Conservation (phyloP, 2,329 filamentous ascomycete genomes). For the Ascochyta viciae-villosae region DNA sequence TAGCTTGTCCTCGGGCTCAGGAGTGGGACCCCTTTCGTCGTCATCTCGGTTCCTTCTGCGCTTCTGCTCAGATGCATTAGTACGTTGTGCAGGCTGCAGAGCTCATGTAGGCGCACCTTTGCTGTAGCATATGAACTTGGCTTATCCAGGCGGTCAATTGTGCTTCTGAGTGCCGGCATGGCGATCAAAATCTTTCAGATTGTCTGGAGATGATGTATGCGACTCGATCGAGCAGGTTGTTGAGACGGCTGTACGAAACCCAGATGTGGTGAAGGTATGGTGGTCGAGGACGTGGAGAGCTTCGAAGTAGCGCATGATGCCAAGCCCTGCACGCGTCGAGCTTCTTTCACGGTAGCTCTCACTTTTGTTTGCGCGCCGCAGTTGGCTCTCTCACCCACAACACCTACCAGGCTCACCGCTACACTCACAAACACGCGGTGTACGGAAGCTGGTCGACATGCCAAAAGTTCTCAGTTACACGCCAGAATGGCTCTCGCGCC, state of each 20-base stretch:
- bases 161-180: constrained; percentile 65
- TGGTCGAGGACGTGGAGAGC: constrained; percentile 14
- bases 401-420: constrained; percentile 1
- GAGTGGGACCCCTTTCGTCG: constrained; percentile 59
- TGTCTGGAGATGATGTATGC: neutral
- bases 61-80: constrained; percentile 59
- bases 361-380: constrained; percentile 14
- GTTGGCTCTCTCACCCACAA: constrained; percentile 3
- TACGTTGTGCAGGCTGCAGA: neutral
- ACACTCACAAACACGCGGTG: neutral
- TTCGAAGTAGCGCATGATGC: constrained; percentile 21
- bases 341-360: constrained; percentile 13
- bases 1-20: constrained; percentile 77
- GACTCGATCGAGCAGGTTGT: neutral
- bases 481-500: constrained; percentile 83
- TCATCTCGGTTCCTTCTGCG: constrained; percentile 72
- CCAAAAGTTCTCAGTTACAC: constrained; percentile 85
- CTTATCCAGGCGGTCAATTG: constrained; percentile 89
- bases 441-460: constrained; percentile 62
- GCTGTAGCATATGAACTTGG: constrained; percentile 92
- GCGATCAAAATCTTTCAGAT: neutral
- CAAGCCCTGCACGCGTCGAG: constrained; percentile 27
- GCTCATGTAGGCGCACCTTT: constrained; percentile 63
- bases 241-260: neutral
- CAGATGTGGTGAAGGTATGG: constrained; percentile 4